Base-by-base conservation (phyloP, 106 monocot genomes). In the Allium sativum region DNA sequence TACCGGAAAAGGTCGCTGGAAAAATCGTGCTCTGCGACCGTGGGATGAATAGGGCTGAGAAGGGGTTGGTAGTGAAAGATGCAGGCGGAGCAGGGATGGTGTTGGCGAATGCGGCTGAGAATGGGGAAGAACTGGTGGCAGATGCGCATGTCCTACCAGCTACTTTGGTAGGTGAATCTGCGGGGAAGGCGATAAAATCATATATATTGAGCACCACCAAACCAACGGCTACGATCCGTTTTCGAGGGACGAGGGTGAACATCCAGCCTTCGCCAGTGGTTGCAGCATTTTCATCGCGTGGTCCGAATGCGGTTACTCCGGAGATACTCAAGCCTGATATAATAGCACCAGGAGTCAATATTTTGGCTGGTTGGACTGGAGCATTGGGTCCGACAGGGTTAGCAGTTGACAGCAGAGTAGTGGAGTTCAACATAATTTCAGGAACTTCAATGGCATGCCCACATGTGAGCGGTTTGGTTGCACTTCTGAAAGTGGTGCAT, bases 371-470 rank as follows among this genome's bases (percentile, higher is more conserved):
- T 0, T 98, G 96, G 96, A 78, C 73, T 44, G 88, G 88, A 3
- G 73, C 77, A 3, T 82, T 72, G 8, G 91, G 91, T 1, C 96
- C 96, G 3, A 91, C 96, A 10, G 96, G 85, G 3, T 53, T 88
- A 6, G 21, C 76, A 31, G 64, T 47, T 3, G 96, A 98, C 68
- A 3, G 56, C 0, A 77, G 96, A 9, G 72, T 80, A 44, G 79
- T 77, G 0, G 84, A 85, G 52, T 98, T 85, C 84, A 98, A 91
- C 74, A 91, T 98, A 61, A 98, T 98, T 60, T 98, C 96, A 20
- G 96, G 96, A 48, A 98, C 96, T 0, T 98, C 96, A 21, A 98
- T 98, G 96, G 91, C 96, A 31, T 98, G 96, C 67, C 96, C 96
- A 15, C 96, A 98, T 69, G 82, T 91, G 14, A 98, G 96, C 69